Evolutionary conservation across 176 grass and related monocot species (phyloP), one percentile per base, ranked within the genome.

Genomic region (Pharus latifolius): DNA sequence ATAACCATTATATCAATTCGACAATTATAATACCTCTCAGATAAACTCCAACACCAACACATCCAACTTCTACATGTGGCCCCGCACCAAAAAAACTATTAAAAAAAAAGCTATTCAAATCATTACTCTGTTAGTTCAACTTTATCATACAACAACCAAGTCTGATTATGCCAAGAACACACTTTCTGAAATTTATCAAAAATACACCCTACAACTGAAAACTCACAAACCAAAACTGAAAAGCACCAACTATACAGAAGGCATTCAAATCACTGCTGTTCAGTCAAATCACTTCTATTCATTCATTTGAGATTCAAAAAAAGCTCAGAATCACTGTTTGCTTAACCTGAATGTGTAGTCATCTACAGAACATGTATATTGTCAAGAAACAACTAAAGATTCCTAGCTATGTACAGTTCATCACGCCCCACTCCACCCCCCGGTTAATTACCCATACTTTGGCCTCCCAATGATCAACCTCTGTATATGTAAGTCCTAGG

Each of bases 401-500:
- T 80, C 49, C 19, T 16, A 37, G 26, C 35, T 23, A 45, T 27
- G 18, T 76, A 26, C 62, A 56, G 26, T 67, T n/a, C 66, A 7
- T n/a, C 16, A 28, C 15, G n/a, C 23, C 19, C 72, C 60, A 23
- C n/a, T n/a, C n/a, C n/a, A n/a, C n/a, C n/a, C n/a, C 41, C 31
- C 24, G 16, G 3, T 81, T 50, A 16, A 67, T 50, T 15, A 37
- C n/a, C n/a, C 63, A 61, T 70, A 37, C 58, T 20, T 29, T 69
- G 35, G 26, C 9, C 25, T 62, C 35, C 27, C 58, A 63, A 34
- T 46, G 51, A 42, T 79, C 68, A 74, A 6, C 54, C 8, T 43
- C 29, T 48, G 55, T 69, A 79, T 58, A 44, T 74, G 45, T 61
- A 67, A 2, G 76, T 85, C 22, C 29, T 35, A 47, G 76, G 69